A percentile compares a stretch with the other conserved stretches of the same genome.
These are phyloP conservation scores for Apiosordaria backusii DNA, from an alignment of 495 filamentous ascomycete species.

Conservation along the genomic window DNA sequence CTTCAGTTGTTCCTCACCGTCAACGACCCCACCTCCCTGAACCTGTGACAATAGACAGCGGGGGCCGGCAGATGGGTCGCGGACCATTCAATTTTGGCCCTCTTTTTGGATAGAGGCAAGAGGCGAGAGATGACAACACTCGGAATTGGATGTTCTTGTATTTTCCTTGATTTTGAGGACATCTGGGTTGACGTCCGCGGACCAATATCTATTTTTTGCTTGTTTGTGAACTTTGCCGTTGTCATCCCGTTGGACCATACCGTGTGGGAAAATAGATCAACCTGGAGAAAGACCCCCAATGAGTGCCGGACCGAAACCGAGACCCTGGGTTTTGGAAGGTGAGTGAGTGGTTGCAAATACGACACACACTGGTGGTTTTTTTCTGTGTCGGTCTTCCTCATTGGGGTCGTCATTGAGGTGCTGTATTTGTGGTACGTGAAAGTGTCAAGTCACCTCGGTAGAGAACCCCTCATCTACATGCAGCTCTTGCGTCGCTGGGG, in stretches of 20 bases:
- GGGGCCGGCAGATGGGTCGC: not conserved
- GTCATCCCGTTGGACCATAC: too few species aligned
- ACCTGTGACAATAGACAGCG: not conserved
- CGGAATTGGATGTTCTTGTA: not conserved
- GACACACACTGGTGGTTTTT: not conserved
- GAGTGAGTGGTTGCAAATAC: not conserved
- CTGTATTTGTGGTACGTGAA: not conserved
- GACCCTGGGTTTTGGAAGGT: not conserved
- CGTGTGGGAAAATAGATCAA: too few species aligned
- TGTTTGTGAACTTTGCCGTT: not conserved
- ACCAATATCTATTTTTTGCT: not conserved
- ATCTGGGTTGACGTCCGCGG: not conserved
- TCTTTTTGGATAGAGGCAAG: not conserved
- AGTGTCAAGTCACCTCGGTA: not conserved
- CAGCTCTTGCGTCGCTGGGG: not conserved
- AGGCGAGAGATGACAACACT: not conserved
- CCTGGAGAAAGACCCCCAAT: too few species aligned
- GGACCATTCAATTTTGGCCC: not conserved
- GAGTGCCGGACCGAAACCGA: not conserved
- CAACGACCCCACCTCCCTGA: not conserved
- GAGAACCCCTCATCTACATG: not conserved
- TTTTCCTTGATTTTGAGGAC: not conserved
- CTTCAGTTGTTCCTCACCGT: not conserved
- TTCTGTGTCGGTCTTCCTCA: not conserved
- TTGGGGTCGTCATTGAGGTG: not conserved